Evolutionary conservation across 371 early-diverging fungal genomes (phyloP).

Genomic region (Mortierella sp.): DNA sequence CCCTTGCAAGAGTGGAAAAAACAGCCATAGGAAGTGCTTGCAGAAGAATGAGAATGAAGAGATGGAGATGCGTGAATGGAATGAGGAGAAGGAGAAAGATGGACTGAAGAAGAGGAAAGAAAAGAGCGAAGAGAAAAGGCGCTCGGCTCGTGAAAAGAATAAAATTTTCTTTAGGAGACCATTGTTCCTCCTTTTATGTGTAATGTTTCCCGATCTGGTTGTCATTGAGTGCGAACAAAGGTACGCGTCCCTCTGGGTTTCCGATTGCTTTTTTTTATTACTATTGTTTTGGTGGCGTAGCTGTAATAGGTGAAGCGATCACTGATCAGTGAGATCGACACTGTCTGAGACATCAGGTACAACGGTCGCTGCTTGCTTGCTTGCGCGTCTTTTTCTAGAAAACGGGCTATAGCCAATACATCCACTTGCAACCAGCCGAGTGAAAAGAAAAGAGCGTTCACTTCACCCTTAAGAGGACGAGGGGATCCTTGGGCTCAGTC

Average conservation of each 20-base stretch:
- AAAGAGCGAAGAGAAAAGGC: background rate
- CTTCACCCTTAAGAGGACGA: background rate
- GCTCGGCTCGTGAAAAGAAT: background rate
- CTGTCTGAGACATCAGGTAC: background rate
- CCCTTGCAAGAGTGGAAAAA: slow-evolving; percentile 23
- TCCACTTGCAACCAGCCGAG: slow-evolving; percentile 4
- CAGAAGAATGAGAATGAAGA: background rate
- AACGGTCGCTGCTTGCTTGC: too few species aligned
- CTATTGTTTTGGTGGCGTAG: slow-evolving; percentile 1
- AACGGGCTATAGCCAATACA: background rate
- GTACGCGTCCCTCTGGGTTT: background rate
- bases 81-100: background rate
- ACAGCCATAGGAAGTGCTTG: slow-evolving; percentile 17
- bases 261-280: background rate
- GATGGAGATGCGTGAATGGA: background rate
- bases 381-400: background rate
- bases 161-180: background rate
- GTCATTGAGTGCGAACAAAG: background rate
- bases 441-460: background rate
- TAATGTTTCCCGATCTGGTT: background rate
- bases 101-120: background rate
- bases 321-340: background rate
- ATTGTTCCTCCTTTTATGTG: background rate
- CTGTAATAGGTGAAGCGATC: background rate
- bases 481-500: background rate